phyloP scores from a whole-genome alignment of 1,284 basidiomycete species.

The Ustilago bromivora region DNA sequence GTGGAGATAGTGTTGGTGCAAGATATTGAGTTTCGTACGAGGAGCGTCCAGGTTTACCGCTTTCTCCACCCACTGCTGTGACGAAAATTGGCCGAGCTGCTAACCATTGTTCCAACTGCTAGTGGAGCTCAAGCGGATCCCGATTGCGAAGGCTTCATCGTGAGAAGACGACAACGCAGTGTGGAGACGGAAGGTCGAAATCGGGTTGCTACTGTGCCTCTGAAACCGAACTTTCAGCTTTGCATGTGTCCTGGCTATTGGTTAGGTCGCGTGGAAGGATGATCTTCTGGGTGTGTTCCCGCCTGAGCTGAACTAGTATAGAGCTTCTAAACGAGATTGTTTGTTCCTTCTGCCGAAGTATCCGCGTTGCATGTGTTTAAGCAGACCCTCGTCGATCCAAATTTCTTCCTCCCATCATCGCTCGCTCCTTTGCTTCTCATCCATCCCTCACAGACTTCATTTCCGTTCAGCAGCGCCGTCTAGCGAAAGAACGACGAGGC shows the following conservation, averaged over 20 bases:
- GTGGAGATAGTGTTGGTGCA: not conserved
- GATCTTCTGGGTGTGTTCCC: not conserved
- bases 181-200: not conserved
- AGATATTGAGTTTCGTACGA: too few relatives aligned
- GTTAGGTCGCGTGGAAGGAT: not conserved
- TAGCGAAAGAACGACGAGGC: not conserved
- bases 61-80: too few relatives aligned
- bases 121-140: not conserved
- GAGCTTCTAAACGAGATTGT: not conserved
- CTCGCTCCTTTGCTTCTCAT: not conserved
- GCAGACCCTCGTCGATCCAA: not conserved
- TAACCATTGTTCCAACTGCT: not conserved
- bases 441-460: slow-evolving; percentile 2
- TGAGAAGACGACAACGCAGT: not conserved
- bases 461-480: not conserved
- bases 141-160: slow-evolving; percentile 5
- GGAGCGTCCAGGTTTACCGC: too few relatives aligned
- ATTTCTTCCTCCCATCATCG: not conserved
- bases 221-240: not conserved
- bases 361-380: not conserved
- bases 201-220: not conserved
- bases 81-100: not conserved
- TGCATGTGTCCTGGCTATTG: not conserved
- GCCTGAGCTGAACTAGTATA: not conserved
- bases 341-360: not conserved